Percentiles rank a stretch among this genome's conserved stretches.
Evolutionary conservation across 2,329 filamentous ascomycete genomes (phyloP).

Genomic region (Periconia digitata): DNA sequence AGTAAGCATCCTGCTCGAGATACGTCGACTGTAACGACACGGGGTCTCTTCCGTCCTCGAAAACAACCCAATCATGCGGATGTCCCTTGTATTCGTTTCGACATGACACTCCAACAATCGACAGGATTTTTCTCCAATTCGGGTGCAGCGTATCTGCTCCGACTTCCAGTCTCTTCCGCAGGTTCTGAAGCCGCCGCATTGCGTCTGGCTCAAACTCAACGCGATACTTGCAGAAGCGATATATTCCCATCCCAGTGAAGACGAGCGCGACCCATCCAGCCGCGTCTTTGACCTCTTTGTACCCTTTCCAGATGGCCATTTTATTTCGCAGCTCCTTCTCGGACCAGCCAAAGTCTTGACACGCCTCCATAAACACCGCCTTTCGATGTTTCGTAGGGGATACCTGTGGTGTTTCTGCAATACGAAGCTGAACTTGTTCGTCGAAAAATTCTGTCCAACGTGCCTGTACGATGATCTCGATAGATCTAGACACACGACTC

Average conservation of each 20-base stretch:
- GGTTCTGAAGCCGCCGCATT: conserved; percentile 49
- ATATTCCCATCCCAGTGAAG: conserved; percentile 61
- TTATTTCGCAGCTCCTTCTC: conserved; percentile 61
- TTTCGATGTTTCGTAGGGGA: conserved; percentile 55
- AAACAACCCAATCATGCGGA: conserved; percentile 56
- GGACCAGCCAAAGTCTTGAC: conserved; percentile 56
- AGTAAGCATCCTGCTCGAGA: conserved; percentile 49
- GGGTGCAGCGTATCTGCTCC: conserved; percentile 57
- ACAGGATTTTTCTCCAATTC: conserved; percentile 54
- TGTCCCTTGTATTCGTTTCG: conserved; percentile 50
- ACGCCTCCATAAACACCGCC: conserved; percentile 56
- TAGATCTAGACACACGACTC: conserved; percentile 57
- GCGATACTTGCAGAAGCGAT: conserved; percentile 63
- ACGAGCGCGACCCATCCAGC: conserved; percentile 59
- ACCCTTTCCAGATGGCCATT: conserved; percentile 58
- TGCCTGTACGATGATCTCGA: conserved; percentile 62
- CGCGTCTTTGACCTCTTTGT: conserved; percentile 60
- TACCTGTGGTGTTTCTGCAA: conserved; percentile 42
- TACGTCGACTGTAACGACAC: conserved; percentile 52
- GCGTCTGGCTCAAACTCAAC: conserved; percentile 56
- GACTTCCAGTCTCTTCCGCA: conserved; percentile 54
- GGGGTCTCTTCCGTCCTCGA: conserved; percentile 46
- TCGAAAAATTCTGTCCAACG: conserved; percentile 60
- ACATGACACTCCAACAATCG: conserved; percentile 49
- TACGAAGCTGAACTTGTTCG: conserved; percentile 50